Evolutionary conservation across 192 early-diverging fungal species (phyloP), one percentile per base, ranked within the genome.

Genomic region (Coemansia pectinata): DNA sequence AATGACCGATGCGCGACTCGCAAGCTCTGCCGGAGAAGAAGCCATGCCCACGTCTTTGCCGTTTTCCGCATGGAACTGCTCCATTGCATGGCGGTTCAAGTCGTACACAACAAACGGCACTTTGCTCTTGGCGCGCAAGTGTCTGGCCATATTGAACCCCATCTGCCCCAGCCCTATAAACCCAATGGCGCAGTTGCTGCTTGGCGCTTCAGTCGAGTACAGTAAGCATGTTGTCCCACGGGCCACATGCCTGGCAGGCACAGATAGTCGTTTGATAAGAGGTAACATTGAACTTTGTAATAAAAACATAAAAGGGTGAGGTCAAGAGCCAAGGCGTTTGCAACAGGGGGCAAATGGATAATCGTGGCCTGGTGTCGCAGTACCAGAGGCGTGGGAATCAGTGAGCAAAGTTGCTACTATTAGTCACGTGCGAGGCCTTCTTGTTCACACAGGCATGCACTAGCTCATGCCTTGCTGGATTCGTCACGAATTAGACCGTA

Each of bases 111-210:
- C 72, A 36, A 96, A 88, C 17, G 86, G 77, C 10, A 70, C 55
- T 19, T 77, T 66, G 31, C 83, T 78, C 68, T 91, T 89, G 14
- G 77, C 58, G 64, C 85, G 84, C 17, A 98, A 82, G 78, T 99
- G 96, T 61, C 79, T 85, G 65, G 97, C 95, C 97, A 99, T 99
- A 63, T 90, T 90, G 68, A 86, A 92, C 25, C 97, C 94, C 92
- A 94, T 93, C 74, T 92, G 90, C 9, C 97, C 97, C 17, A 99
- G 86, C 2, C 97, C 97, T 60, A 99, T 79, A 62, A 84, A 84
- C 7, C 81, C 81, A 36, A 83, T 72, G 27, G 14, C 17, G 29
- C 15, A n/a, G 55, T 11, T 33, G 29, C 29, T 34, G 15, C 17
- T 31, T 34, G 55, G 14, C 15, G 55, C 55, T 8, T 15, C 55